Percentiles rank a stretch among this genome's conserved stretches.
Evolutionary conservation across 495 filamentous ascomycete genomes (phyloP).

Genomic region (Penicillium chermesinum): DNA sequence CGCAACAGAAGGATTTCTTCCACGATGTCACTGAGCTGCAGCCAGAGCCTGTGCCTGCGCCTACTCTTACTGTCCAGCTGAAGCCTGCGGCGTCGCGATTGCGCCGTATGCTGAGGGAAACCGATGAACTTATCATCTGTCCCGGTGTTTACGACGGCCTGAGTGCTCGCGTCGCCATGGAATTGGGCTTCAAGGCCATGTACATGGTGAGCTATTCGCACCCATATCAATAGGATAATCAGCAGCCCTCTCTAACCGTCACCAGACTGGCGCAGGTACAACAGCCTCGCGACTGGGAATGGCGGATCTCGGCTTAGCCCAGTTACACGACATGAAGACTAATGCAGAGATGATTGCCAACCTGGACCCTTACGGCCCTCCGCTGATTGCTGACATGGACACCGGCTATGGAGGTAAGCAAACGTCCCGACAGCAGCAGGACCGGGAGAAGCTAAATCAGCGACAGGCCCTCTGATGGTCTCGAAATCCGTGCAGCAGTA

Average conservation of each 20-base stretch:
- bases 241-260: neutral
- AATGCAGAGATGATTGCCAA: constrained; percentile 64
- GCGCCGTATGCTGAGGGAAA: constrained; percentile 38
- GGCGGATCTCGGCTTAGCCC: constrained; percentile 62
- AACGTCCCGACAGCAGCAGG: too few species aligned
- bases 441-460: too few species aligned
- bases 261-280: constrained; percentile 64
- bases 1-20: constrained; percentile 35
- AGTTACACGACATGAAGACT: constrained; percentile 59
- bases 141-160: constrained; percentile 69
- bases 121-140: constrained; percentile 45
- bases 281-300: constrained; percentile 57
- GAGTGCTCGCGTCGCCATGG: constrained; percentile 58
- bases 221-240: constrained; percentile 1
- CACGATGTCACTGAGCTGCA: constrained; percentile 33
- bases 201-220: constrained; percentile 53
- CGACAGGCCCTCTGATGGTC: constrained; percentile 56
- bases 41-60: constrained; percentile 29
- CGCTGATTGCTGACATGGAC: constrained; percentile 69
- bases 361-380: constrained; percentile 50
- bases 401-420: constrained; percentile 55
- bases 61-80: constrained; percentile 27
- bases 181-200: constrained; percentile 54
- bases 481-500: constrained; percentile 60
- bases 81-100: constrained; percentile 43